Evolutionary conservation across 2,329 filamentous ascomycete species (phyloP).

Genomic region (Thielaviopsis musarum): DNA sequence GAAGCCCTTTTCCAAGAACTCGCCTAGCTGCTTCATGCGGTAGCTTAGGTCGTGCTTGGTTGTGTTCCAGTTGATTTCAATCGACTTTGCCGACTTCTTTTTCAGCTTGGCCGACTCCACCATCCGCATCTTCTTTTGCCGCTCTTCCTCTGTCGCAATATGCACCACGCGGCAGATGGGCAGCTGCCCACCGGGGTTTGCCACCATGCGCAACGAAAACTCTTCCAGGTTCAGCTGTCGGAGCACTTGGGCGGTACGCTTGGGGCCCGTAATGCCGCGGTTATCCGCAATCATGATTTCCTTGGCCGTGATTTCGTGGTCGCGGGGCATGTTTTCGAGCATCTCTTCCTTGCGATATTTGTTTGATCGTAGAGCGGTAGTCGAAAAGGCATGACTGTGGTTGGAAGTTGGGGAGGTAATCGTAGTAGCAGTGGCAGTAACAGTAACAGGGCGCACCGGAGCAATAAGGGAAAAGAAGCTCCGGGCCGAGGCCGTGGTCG

Average conservation of each 20-base stretch:
- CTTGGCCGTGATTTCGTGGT: constrained; percentile 28
- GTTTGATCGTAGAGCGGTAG: background rate
- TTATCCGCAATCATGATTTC: constrained; percentile 26
- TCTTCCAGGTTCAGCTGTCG: constrained; percentile 20
- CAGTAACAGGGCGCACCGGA: constrained; percentile 29
- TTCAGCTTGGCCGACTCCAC: constrained; percentile 27
- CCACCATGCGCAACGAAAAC: constrained; percentile 26
- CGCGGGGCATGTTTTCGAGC: constrained; percentile 19
- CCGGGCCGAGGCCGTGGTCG: constrained; percentile 12
- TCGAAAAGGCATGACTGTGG: constrained; percentile 2
- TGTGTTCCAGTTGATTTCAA: constrained; percentile 89
- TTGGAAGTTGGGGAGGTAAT: background rate
- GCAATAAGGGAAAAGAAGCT: constrained; percentile 28
- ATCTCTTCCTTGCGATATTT: constrained; percentile 6
- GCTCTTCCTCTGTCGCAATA: constrained; percentile 32
- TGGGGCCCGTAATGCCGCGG: constrained; percentile 23
- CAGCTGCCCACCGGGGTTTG: constrained; percentile 21
- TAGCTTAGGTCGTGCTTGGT: constrained; percentile 57
- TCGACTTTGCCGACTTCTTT: constrained; percentile 43
- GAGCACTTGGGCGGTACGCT: constrained; percentile 25
- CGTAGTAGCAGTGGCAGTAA: background rate
- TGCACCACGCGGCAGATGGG: constrained; percentile 53
- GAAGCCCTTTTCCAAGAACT: constrained; percentile 57
- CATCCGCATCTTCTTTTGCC: constrained; percentile 25
- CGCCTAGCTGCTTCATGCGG: constrained; percentile 46